phyloP scores from a whole-genome alignment of 306 rosid genomes.

The Rosa multiflora region DNA sequence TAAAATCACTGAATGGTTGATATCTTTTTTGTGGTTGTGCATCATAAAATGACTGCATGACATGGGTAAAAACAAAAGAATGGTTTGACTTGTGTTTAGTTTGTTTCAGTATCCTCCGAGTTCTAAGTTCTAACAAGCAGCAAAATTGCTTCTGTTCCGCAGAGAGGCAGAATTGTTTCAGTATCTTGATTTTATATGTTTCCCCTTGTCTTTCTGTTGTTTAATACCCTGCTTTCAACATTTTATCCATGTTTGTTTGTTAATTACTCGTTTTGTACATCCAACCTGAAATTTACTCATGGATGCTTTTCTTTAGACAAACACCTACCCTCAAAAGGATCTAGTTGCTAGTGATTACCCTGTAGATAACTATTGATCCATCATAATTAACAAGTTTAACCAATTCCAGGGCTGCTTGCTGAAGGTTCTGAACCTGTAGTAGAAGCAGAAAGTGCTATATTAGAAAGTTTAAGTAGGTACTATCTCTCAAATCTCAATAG shows the following conservation, averaged over 20 bases:
- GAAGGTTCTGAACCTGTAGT: slow-evolving; percentile 78
- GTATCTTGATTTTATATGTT: background rate
- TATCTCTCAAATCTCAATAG: slow-evolving; percentile 22
- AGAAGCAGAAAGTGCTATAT: slow-evolving; percentile 68
- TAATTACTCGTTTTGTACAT: background rate
- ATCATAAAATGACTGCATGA: background rate
- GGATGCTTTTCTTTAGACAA: background rate
- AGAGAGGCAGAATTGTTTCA: background rate
- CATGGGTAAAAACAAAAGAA: background rate
- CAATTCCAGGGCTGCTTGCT: slow-evolving; percentile 70
- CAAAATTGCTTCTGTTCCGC: background rate
- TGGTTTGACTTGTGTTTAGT: background rate
- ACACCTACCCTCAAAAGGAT: background rate
- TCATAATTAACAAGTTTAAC: slow-evolving; percentile 42
- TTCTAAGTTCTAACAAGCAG: background rate
- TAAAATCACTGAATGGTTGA: background rate
- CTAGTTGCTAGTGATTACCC: background rate
- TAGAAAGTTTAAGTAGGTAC: slow-evolving; percentile 92
- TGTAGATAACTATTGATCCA: slow-evolving; percentile 7
- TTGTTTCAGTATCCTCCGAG: background rate
- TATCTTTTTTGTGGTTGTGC: background rate
- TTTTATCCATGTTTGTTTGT: background rate
- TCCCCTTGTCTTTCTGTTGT: background rate
- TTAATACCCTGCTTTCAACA: background rate
- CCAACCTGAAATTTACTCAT: background rate